Evolutionary conservation across 2,329 filamentous ascomycete genomes (phyloP).

Genomic region (Beauveria medogensis): DNA sequence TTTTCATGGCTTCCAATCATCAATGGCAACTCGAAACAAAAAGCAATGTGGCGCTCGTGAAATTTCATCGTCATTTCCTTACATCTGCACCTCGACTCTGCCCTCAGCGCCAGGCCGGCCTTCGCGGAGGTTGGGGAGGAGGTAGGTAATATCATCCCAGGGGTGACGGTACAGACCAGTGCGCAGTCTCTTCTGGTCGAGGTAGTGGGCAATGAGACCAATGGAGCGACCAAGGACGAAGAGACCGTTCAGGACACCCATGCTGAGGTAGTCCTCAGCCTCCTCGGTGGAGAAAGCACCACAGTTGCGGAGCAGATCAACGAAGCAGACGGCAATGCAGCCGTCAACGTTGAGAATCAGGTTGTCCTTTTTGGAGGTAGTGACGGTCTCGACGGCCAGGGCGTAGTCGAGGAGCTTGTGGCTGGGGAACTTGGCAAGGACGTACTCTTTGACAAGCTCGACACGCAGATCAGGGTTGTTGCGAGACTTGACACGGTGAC

Average conservation of each 20-base stretch:
- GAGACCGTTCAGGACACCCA: constrained; percentile 98
- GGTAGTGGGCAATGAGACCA: constrained; percentile 98
- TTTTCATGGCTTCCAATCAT: constrained; percentile 6
- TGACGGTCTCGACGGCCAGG: constrained; percentile 94
- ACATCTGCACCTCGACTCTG: constrained; percentile 82
- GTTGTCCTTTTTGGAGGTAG: constrained; percentile 99
- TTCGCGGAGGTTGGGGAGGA: constrained; percentile 72
- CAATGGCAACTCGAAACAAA: constrained; percentile 14
- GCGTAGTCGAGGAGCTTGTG: constrained; percentile 99
- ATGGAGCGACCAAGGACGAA: constrained; percentile 97
- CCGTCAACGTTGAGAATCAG: constrained; percentile 98
- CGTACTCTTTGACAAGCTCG: constrained; percentile 98
- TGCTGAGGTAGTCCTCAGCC: constrained; percentile 96
- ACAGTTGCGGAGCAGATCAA: constrained; percentile 94
- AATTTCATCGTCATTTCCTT: constrained; percentile 23
- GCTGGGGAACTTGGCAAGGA: constrained; percentile 92
- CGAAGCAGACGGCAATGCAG: constrained; percentile 97
- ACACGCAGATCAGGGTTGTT: constrained; percentile 99
- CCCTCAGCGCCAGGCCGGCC: constrained; percentile 69
- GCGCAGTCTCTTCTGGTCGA: constrained; percentile 98
- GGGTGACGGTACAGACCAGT: constrained; percentile 98
- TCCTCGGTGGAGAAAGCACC: constrained; percentile 94
- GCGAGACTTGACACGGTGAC: constrained; percentile 98
- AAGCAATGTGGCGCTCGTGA: constrained; percentile 19
- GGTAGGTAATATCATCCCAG: constrained; percentile 97